phyloP scores from a whole-genome alignment of 768 basidiomycete genomes.

The Panus rudis region DNA sequence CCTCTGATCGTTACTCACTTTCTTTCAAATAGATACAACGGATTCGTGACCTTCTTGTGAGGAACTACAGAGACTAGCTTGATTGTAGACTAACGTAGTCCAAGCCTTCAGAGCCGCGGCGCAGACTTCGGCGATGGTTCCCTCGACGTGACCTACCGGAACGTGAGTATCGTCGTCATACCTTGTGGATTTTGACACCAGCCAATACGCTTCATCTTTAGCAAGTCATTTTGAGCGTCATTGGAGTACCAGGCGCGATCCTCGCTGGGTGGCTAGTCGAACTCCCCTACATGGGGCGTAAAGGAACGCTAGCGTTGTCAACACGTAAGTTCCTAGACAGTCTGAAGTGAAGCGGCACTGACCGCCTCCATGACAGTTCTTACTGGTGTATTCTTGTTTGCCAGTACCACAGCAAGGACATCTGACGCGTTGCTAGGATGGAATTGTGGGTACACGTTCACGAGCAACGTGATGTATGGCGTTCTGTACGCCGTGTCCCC shows the following conservation, averaged over 20 bases:
- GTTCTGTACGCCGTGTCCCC: constrained; percentile 35
- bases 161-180: constrained; percentile 32
- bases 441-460: constrained; percentile 55
- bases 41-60: constrained; percentile 48
- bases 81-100: neutral
- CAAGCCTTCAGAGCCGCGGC: constrained; percentile 57
- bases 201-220: constrained; percentile 17
- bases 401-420: constrained; percentile 46
- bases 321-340: constrained; percentile 34
- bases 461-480: constrained; percentile 52
- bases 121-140: constrained; percentile 65
- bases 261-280: constrained; percentile 51
- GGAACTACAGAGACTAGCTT: constrained; percentile 10
- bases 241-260: constrained; percentile 51
- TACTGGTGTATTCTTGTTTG: constrained; percentile 54
- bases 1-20: constrained; percentile 1
- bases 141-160: constrained; percentile 66
- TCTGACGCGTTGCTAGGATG: constrained; percentile 47
- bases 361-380: no score
- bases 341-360: no score
- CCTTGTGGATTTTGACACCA: neutral
- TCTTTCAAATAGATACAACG: constrained; percentile 35
- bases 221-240: constrained; percentile 52
- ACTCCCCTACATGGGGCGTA: constrained; percentile 41
- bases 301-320: constrained; percentile 45